Conservation (phyloP, 1,284 basidiomycete species). For the Marasmius sp. region DNA sequence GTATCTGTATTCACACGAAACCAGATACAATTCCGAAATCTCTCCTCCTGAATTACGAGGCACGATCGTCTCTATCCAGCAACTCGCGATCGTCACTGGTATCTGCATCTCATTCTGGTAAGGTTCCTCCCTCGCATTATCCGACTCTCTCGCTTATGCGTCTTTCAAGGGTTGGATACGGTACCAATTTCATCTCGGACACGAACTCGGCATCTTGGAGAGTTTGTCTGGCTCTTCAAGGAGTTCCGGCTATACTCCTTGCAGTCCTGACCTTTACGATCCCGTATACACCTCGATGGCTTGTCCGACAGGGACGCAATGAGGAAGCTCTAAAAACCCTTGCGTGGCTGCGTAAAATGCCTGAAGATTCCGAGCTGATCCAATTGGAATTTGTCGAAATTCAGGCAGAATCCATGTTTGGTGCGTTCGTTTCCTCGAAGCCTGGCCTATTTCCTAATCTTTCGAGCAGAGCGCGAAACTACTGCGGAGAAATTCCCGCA, state of each 20-base stretch:
- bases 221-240: slow-evolving; percentile 37
- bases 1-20: too few relatives aligned
- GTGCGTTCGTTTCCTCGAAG: slow-evolving; percentile 6
- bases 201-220: slow-evolving; percentile 32
- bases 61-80: slow-evolving; percentile 24
- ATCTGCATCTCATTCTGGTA: slow-evolving; percentile 24
- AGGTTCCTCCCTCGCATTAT: neutral
- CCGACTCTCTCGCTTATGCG: neutral
- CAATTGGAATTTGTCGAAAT: slow-evolving; percentile 31
- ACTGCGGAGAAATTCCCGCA: slow-evolving; percentile 20
- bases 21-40: slow-evolving; percentile 25
- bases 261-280: slow-evolving; percentile 27
- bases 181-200: slow-evolving; percentile 29
- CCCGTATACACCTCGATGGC: slow-evolving; percentile 41
- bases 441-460: neutral
- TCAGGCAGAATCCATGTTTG: slow-evolving; percentile 30
- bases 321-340: slow-evolving; percentile 33
- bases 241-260: slow-evolving; percentile 31
- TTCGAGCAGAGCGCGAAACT: slow-evolving; percentile 21
- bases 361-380: slow-evolving; percentile 30
- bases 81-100: slow-evolving; percentile 21
- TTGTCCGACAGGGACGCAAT: slow-evolving; percentile 34
- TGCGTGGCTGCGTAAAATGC: slow-evolving; percentile 34
- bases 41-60: slow-evolving; percentile 24
- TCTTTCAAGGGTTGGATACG: slow-evolving; percentile 21